Conservation (phyloP, 1,284 basidiomycete species). For the Mycosarcoma maydis region DNA sequence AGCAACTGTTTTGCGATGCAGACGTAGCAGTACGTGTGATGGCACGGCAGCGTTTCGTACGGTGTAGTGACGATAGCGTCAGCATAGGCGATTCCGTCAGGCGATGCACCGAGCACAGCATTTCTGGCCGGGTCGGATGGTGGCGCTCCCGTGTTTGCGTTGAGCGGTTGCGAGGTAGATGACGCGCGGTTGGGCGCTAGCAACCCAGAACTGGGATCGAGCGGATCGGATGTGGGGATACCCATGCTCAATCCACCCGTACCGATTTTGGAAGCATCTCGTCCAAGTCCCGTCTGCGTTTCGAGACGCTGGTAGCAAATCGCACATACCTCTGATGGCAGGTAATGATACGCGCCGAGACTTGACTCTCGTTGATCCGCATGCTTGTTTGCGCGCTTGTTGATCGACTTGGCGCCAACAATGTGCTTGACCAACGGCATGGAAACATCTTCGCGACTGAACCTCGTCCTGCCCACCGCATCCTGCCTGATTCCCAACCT, state of each 20-base stretch:
- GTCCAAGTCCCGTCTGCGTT: slow-evolving; percentile 37
- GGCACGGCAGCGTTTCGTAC: slow-evolving; percentile 62
- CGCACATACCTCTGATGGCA: slow-evolving; percentile 57
- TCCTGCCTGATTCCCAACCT: slow-evolving; percentile 50
- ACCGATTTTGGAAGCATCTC: slow-evolving; percentile 35
- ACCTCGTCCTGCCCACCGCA: slow-evolving; percentile 17
- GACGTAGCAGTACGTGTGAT: slow-evolving; percentile 62
- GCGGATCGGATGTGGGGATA: slow-evolving; percentile 56
- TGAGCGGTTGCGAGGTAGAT: slow-evolving; percentile 30
- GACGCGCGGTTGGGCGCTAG: slow-evolving; percentile 29
- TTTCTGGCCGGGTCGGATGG: slow-evolving; percentile 9
- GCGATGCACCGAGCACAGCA: slow-evolving; percentile 35
- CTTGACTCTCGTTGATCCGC: neutral
- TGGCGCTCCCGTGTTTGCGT: slow-evolving; percentile 13
- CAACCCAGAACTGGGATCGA: slow-evolving; percentile 54
- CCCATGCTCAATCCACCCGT: slow-evolving; percentile 47
- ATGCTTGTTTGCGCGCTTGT: slow-evolving; percentile 2
- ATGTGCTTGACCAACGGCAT: slow-evolving; percentile 25
- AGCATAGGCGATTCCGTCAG: slow-evolving; percentile 58
- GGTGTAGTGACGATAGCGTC: slow-evolving; percentile 56
- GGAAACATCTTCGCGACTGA: slow-evolving; percentile 19
- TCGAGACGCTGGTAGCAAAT: slow-evolving; percentile 62
- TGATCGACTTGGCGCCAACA: slow-evolving; percentile 7
- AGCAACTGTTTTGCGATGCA: slow-evolving; percentile 61
- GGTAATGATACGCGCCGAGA: slow-evolving; percentile 50